Conservation (phyloP, 140 eudicot species). For the Oenanthe javanica region DNA sequence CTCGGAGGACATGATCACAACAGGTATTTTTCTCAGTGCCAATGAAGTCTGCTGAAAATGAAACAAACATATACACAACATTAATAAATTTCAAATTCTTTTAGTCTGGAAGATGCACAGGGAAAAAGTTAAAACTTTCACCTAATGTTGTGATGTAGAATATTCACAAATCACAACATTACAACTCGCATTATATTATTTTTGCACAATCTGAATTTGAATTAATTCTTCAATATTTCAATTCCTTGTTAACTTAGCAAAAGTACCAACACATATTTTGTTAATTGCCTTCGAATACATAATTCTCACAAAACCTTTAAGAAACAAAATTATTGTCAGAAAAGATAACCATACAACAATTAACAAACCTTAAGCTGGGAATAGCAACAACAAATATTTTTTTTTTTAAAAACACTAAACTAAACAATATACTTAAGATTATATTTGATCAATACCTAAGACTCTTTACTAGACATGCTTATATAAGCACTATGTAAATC, state of each 20-base stretch:
- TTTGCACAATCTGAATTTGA: neutral
- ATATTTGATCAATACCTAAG: no score
- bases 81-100: neutral
- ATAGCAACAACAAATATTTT: no score
- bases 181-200: neutral
- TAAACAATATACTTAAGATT: no score
- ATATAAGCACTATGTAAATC: no score
- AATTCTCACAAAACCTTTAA: neutral
- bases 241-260: neutral
- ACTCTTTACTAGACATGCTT: no score
- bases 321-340: neutral
- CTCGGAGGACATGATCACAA: slow-evolving; percentile 90
- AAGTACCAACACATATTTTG: neutral
- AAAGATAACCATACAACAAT: neutral
- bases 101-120: neutral
- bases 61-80: neutral
- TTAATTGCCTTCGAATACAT: neutral
- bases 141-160: neutral
- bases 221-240: neutral
- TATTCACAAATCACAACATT: neutral
- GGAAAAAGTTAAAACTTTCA: neutral
- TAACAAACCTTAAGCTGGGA: slow-evolving; percentile 60
- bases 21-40: slow-evolving; percentile 58
- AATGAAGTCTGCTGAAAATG: slow-evolving; percentile 54
- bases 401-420: no score